Base-by-base conservation (phyloP, 1,139 yeast species). In the Saccharomycopsis crataegensis region DNA sequence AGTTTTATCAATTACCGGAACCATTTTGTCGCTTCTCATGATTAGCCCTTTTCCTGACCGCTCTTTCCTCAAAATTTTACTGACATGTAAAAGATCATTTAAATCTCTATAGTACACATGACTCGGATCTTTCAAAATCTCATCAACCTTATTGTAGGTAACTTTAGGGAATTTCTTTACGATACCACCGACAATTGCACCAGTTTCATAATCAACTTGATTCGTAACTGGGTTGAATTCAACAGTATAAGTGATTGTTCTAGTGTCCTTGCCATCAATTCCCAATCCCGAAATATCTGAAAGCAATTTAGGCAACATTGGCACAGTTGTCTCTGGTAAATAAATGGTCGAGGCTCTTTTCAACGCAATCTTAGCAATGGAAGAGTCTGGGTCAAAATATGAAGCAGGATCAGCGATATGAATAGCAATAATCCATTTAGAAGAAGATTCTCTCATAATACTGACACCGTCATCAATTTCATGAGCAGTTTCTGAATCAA, bases 381-480 rank as follows among this genome's bases (percentile, higher is more conserved):
- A 68, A 1, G 83, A 76, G 6, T 68, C 63, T 1, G 80, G 78
- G 16, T 67, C 67, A 31, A 82, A 67, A 62, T 73, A 81, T 0
- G 94, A 82, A 0, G 89, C 75, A 0, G 98, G 98, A 65, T 91
- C 93, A 1, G 99, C 98, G 57, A 93, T 80, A 67, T 87, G 96
- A 7, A 89, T 75, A 38, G 84, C 78, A 6, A 91, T 63, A 1
- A 70, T 69, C 61, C 72, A 77, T 4, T 65, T 62, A 1, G 67
- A 67, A 0, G 67, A 68, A 1, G 62, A 65, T 0, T 69, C 57
- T 34, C 65, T 65, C 43, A 72, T 71, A 17, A 93, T 70, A 0
- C 96, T 81, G 33, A 93, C 75, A 48, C 98, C 99, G 67, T 93
- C 99, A 67, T 93, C 99, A 58, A 93, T 86, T 67, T 93, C 99